Evolutionary conservation across 2,329 filamentous ascomycete genomes (phyloP).

Genomic region (Sclerotinia trifoliorum): DNA sequence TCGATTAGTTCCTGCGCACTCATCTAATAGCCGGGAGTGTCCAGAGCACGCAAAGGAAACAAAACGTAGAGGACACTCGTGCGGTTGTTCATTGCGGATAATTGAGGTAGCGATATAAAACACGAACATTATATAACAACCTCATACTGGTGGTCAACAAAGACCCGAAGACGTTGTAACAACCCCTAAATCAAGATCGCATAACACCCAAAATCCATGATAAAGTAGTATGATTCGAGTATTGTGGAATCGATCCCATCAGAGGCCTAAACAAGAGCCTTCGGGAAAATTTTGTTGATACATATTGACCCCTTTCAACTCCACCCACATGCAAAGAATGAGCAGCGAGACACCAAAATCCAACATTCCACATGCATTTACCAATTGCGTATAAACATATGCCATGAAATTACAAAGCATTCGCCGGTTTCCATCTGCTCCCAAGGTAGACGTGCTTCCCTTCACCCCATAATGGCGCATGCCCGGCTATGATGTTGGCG

Average conservation of each 20-base stretch:
- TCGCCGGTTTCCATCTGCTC: background rate
- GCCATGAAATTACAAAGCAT: constrained; percentile 2
- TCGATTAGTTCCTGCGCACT: background rate
- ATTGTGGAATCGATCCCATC: constrained; percentile 8
- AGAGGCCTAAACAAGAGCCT: constrained; percentile 9
- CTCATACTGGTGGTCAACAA: background rate
- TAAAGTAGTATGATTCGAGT: constrained; percentile 2
- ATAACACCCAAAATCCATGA: background rate
- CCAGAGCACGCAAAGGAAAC: background rate
- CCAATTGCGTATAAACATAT: constrained; percentile 7
- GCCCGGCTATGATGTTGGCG: background rate
- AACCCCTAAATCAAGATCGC: background rate
- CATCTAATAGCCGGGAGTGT: background rate
- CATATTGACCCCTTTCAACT: constrained; percentile 17
- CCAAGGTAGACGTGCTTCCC: background rate
- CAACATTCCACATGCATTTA: background rate
- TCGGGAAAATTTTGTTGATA: constrained; percentile 9
- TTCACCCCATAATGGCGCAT: background rate
- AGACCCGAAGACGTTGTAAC: background rate
- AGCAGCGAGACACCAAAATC: constrained; percentile 14
- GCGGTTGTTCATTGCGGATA: background rate
- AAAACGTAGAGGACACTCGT: background rate
- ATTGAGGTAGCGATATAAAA: constrained; percentile 1
- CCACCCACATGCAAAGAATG: constrained; percentile 12
- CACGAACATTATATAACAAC: background rate